A percentile compares a stretch with the other conserved stretches of the same genome.
These are phyloP conservation scores for Papiliotrema laurentii DNA, from an alignment of 1,284 basidiomycete species.

Conservation along the genomic window DNA sequence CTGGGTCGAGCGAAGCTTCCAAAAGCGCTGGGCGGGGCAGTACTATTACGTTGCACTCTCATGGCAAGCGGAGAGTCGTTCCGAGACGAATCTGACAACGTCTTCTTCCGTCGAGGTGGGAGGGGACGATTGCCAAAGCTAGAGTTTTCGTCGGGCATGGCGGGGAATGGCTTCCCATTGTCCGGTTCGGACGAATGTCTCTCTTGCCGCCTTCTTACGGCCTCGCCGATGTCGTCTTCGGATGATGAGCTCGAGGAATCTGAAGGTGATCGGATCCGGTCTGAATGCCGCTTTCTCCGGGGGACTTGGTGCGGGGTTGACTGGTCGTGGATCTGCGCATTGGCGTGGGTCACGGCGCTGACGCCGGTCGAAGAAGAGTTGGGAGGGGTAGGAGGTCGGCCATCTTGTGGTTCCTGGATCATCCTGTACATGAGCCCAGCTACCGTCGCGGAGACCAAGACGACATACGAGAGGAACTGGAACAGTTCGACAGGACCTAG, in stretches of 20 bases:
- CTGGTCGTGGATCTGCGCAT: too few relatives aligned
- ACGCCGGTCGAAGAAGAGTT: too few relatives aligned
- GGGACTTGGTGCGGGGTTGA: constrained; percentile 15
- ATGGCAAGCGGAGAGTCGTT: constrained; percentile 25
- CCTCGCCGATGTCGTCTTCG: constrained; percentile 23
- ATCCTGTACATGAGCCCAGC: too few relatives aligned
- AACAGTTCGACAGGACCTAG: constrained; percentile 31
- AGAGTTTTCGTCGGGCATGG: constrained; percentile 3
- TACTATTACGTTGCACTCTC: constrained; percentile 15
- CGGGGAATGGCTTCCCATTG: constrained; percentile 5
- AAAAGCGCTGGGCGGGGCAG: constrained; percentile 22
- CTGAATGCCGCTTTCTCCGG: constrained; percentile 22
- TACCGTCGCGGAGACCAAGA: neutral
- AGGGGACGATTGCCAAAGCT: constrained; percentile 7
- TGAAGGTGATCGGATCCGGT: constrained; percentile 39
- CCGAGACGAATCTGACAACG: constrained; percentile 24
- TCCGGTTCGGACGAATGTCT: constrained; percentile 22
- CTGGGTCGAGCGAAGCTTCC: constrained; percentile 31
- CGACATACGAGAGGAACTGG: constrained; percentile 28
- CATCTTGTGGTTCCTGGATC: constrained; percentile 11
- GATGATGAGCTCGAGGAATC: constrained; percentile 34
- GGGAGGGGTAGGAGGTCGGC: constrained; percentile 13
- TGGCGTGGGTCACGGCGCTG: too few relatives aligned
- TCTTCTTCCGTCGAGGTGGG: constrained; percentile 25
- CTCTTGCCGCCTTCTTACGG: constrained; percentile 3